Evolutionary conservation across 805 yeast genomes (phyloP).

Genomic region (Candida germanica): DNA sequence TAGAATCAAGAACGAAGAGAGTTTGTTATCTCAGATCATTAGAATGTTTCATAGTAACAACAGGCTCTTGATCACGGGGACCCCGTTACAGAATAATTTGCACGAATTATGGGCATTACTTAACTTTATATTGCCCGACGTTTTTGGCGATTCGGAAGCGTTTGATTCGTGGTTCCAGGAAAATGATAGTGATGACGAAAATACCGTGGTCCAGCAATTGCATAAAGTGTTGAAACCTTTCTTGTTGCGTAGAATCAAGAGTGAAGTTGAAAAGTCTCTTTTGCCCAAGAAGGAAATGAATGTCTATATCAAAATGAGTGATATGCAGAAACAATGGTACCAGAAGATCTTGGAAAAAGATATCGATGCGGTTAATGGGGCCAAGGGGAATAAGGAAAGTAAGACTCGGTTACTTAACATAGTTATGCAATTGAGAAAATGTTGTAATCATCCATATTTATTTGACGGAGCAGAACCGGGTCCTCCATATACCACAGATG

Average conservation of each 20-base stretch:
- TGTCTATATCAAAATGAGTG: conserved; percentile 69
- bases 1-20: conserved; percentile 75
- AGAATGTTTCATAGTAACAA: conserved; percentile 69
- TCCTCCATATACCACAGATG: conserved; percentile 84
- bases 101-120: conserved; percentile 81
- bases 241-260: conserved; percentile 69
- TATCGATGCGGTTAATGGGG: conserved; percentile 83
- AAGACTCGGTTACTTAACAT: conserved; percentile 74
- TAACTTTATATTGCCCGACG: conserved; percentile 75
- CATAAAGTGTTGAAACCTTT: conserved; percentile 78
- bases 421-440: conserved; percentile 81
- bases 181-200: conserved; percentile 36
- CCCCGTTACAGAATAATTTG: conserved; percentile 76
- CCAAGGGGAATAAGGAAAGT: conserved; percentile 68
- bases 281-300: conserved; percentile 74
- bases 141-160: conserved; percentile 67
- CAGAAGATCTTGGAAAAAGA: conserved; percentile 74
- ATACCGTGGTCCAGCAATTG: conserved; percentile 59
- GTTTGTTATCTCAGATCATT: conserved; percentile 68
- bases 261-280: conserved; percentile 77
- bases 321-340: conserved; percentile 80
- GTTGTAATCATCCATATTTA: conserved; percentile 81
- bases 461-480: conserved; percentile 91
- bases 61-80: conserved; percentile 74
- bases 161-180: conserved; percentile 72